Percentiles rank a stretch among this genome's conserved stretches.
phyloP scores from a whole-genome alignment of 129 eudicot genomes.

The Heracleum sosnowskyi region DNA sequence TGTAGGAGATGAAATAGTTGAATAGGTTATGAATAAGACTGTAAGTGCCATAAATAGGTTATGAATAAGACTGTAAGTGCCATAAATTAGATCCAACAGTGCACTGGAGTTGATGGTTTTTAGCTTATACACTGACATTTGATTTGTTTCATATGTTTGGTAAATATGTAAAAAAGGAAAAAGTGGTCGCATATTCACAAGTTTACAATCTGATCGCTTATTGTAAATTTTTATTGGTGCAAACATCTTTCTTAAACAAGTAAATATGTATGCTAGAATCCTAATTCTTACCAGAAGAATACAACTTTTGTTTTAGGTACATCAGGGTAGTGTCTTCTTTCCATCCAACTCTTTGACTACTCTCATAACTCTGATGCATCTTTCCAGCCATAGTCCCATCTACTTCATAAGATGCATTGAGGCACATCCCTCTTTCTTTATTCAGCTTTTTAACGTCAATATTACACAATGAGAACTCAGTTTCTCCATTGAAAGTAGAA shows the following conservation, averaged over 20 bases:
- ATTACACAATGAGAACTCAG: background rate
- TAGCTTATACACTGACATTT: background rate
- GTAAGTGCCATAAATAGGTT: background rate
- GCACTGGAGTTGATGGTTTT: background rate
- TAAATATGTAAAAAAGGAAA: too few species aligned
- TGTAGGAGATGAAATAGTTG: background rate
- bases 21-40: too few species aligned
- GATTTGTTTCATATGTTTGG: background rate
- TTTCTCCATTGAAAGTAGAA: background rate
- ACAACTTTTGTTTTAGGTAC: background rate
- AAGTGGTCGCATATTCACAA: background rate
- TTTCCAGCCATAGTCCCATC: background rate
- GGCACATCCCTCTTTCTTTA: too few species aligned
- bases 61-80: background rate
- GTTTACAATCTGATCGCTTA: background rate
- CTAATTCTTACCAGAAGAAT: background rate
- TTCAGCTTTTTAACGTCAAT: too few species aligned
- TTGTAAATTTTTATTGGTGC: background rate
- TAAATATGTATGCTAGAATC: background rate
- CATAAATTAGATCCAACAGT: background rate
- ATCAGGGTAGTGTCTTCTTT: background rate
- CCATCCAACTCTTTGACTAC: background rate
- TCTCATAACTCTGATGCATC: background rate
- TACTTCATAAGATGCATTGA: too few species aligned
- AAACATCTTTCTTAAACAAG: background rate